Conservation (phyloP, 306 rosid species). For the Glycine soja region DNA sequence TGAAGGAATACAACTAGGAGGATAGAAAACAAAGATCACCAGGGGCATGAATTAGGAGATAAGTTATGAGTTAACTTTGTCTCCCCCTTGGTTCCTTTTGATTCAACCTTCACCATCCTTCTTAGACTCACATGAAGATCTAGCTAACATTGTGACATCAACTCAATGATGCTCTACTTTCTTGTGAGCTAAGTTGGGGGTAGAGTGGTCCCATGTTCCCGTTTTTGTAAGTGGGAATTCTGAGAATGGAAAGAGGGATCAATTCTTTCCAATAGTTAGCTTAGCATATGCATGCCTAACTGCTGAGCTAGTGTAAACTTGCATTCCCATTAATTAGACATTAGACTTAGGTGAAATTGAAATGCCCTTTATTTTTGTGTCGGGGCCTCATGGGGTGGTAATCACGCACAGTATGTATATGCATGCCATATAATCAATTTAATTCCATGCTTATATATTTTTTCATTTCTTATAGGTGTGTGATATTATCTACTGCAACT, state of each 20-base stretch:
- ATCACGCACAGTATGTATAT: neutral
- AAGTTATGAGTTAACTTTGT: neutral
- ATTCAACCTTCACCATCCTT: neutral
- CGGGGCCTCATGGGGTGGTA: too few species aligned
- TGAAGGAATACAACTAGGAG: neutral
- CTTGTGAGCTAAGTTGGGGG: constrained; percentile 43
- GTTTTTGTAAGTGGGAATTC: neutral
- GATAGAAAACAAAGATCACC: neutral
- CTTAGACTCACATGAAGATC: neutral
- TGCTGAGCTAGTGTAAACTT: neutral
- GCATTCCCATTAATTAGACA: neutral
- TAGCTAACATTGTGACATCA: neutral
- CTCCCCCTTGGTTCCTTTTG: neutral
- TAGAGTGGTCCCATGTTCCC: constrained; percentile 37
- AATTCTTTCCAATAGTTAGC: neutral
- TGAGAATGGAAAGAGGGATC: neutral
- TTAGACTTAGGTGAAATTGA: neutral
- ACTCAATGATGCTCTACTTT: constrained; percentile 43
- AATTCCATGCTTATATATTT: too few species aligned
- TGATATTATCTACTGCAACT: too few species aligned
- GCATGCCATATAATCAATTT: neutral
- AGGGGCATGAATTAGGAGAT: constrained; percentile 11
- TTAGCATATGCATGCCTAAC: neutral
- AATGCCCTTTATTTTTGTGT: too few species aligned
- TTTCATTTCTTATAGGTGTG: too few species aligned